phyloP scores from a whole-genome alignment of 2,329 filamentous ascomycete species.

The Pyrenochaeta sp. region DNA sequence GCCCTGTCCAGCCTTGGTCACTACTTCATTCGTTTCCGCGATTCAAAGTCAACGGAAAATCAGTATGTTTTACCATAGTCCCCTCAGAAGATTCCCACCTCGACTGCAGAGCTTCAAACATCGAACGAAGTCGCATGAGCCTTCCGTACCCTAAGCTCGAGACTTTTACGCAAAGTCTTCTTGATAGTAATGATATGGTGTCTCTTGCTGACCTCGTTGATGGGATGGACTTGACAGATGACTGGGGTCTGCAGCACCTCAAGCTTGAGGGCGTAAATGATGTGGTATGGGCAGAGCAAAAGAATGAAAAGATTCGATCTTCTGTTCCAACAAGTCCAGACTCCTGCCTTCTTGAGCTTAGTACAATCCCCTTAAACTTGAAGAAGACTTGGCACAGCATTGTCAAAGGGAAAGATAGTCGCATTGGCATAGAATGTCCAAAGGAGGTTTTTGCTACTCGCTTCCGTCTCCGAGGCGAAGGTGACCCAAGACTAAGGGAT shows the following conservation, averaged over 20 bases:
- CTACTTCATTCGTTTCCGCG: conserved; percentile 5
- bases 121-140: conserved; percentile 4
- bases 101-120: conserved; percentile 1
- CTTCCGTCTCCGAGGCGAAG: neutral
- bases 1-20: neutral
- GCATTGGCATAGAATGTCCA: conserved; percentile 1
- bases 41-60: conserved; percentile 4
- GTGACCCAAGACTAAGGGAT: neutral
- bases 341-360: neutral
- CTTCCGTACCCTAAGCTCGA: conserved; percentile 4
- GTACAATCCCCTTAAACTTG: neutral
- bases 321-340: neutral
- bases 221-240: conserved; percentile 2
- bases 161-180: conserved; percentile 5
- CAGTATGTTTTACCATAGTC: conserved; percentile 2
- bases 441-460: neutral
- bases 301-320: conserved; percentile 7
- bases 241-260: conserved; percentile 3
- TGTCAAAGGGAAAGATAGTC: conserved; percentile 1
- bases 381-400: neutral
- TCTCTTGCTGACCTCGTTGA: conserved; percentile 2
- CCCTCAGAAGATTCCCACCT: conserved; percentile 3
- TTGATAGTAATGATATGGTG: conserved; percentile 1
- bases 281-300: conserved; percentile 1
- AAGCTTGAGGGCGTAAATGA: conserved; percentile 2